Base-by-base conservation (phyloP, 441 rosid species). In the Populus hybrid region DNA sequence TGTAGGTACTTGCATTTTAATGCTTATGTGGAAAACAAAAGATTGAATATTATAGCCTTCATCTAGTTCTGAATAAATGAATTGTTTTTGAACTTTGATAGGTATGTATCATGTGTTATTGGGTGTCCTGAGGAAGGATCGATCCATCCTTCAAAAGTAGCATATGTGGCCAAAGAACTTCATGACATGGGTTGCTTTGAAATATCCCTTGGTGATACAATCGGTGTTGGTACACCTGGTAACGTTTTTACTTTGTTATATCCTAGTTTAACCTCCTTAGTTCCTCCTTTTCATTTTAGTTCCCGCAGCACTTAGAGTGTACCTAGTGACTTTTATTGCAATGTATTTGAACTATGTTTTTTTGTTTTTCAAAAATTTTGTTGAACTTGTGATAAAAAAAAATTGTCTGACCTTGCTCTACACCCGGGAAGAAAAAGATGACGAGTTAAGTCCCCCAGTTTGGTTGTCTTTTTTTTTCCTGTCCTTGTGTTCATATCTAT, bases 161-260 rank as follows among this genome's bases (percentile, higher is more conserved):
- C 97, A 61, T 88, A 86, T 84, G 97, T 94, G 77, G 98, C 97
- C 38, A 94, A 89, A 84, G 95, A 90, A 81, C 97, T 96, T 73
- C 77, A 90, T 73, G 90, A 89, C 42, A 96, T 94, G 98, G 99
- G 98, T 74, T 96, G 99, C 90, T 96, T 89, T 80, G 99, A 96
- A 84, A 94, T 96, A 74, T 96, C 99, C 54, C 92, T 96, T 1
- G 98, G 84, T 61, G 99, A 95, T 84, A 94, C 99, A 74, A 89
- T 89, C 82, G 99, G 99, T 75, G 92, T 92, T 70, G 99, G 93
- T 70, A 95, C 99, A 80, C 97, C 98, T 42, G 99, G 99, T 96
- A 88, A 82, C 80, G 74, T 78, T 81, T 70, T 73, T 1, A 63
- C 30, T 63, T 63, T n/a, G 67, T 10, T 21, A 63, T 63, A 23